Percentiles rank a stretch among this genome's conserved stretches.
Evolutionary conservation across 1,284 basidiomycete species (phyloP).

Genomic region (Athelia psychrophila): DNA sequence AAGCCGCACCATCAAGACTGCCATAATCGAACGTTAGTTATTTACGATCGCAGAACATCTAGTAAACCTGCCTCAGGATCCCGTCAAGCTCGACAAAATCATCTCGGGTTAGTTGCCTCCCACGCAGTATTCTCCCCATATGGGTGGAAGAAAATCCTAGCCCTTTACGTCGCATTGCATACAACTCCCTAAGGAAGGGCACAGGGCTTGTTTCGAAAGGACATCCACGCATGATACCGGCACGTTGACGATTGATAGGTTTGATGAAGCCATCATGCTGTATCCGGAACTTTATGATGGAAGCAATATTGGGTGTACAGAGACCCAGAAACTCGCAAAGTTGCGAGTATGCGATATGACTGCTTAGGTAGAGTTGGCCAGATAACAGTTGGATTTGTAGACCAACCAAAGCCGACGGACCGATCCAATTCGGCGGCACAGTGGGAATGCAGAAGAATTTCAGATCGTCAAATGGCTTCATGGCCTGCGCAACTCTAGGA

Average conservation of each 20-base stretch:
- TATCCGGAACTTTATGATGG: constrained; percentile 9
- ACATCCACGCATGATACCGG: constrained; percentile 8
- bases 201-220: constrained; percentile 31
- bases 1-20: constrained; percentile 29
- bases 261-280: constrained; percentile 36
- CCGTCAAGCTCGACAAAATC: constrained; percentile 10
- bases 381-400: constrained; percentile 40
- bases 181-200: constrained; percentile 28
- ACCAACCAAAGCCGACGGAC: constrained; percentile 16
- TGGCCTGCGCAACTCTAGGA: constrained; percentile 32
- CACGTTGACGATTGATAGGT: constrained; percentile 13
- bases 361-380: constrained; percentile 39
- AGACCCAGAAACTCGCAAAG: constrained; percentile 36
- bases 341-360: constrained; percentile 26
- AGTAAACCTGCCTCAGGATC: too few relatives aligned
- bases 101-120: constrained; percentile 20
- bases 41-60: too few relatives aligned
- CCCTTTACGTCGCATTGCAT: constrained; percentile 39
- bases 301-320: constrained; percentile 17
- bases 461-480: constrained; percentile 38
- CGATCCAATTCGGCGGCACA: constrained; percentile 13
- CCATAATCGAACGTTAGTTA: too few relatives aligned
- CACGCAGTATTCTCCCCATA: constrained; percentile 39
- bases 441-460: constrained; percentile 30
- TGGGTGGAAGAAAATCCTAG: constrained; percentile 35